Evolutionary conservation across 208 protist species (phyloP), one percentile per base, ranked within the genome.

Genomic region (Crithidia mellificae): DNA sequence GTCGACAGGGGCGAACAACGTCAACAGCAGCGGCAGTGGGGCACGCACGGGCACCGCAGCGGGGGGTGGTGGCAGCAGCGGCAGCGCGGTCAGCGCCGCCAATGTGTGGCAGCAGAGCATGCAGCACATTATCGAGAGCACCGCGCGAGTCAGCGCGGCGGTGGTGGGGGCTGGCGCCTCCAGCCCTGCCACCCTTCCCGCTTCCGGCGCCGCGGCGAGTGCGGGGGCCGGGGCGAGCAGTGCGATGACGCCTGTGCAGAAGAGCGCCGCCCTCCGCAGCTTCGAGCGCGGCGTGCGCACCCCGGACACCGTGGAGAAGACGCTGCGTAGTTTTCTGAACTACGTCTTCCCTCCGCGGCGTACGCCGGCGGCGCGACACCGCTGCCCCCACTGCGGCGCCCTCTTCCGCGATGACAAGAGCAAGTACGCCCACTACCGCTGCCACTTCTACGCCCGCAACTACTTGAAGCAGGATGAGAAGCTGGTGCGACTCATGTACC

Each of bases 361-460:
- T 17, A 75, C 69, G 0, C 25, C 71, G 22, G 41, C 74, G 2
- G 65, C 67, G 55, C 72, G 73, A 32, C 62, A 77, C 41, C 80
- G 84, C 29, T 92, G 89, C 53, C 68, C 79, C 2, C 85, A 92
- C 64, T 92, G 86, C 67, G 84, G 89, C 19, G 76, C 77, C 0
- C 61, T 74, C 32, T 82, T 92, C 25, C 71, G 68, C 50, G 81
- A 57, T 27, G 68, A 81, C 20, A 78, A 72, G 58, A 80, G 77
- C n/a, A 85, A 85, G 53, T 84, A 76, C 41, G 54, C 77, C 0
- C 89, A 94, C 74, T 94, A 92, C 76, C 81, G 86, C 38, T 85
- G 76, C 57, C 89, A 94, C 80, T 91, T 91, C 64, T 77, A 87
- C 76, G 68, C 73, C 49, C 74, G 81, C 41, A 92, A 88, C 67